Conservation (phyloP, 306 rosid species). For the Comarum palustre region DNA sequence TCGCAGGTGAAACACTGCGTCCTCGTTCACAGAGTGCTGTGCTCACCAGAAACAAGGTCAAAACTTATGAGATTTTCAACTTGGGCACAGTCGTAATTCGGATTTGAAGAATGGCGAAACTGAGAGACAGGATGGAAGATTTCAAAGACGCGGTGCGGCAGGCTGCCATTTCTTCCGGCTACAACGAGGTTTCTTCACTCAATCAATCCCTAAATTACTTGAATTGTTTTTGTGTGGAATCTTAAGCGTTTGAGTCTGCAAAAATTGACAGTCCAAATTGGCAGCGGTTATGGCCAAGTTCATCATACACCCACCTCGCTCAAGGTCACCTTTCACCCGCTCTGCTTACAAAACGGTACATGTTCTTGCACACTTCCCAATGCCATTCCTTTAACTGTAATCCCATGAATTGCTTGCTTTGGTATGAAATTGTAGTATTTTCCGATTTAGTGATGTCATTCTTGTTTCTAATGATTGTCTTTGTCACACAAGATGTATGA, state of each 20-base stretch:
- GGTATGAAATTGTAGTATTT: not conserved
- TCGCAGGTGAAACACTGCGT: too few species aligned
- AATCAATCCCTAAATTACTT: not conserved
- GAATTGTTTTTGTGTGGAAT: too few species aligned
- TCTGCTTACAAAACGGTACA: conserved; percentile 84
- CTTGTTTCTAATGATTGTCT: too few species aligned
- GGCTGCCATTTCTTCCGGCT: conserved; percentile 62
- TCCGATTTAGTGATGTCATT: not conserved
- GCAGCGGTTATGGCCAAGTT: conserved; percentile 85
- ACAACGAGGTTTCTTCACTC: conserved; percentile 58
- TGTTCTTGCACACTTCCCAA: not conserved
- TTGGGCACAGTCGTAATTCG: not conserved
- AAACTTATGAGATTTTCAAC: not conserved
- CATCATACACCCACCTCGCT: conserved; percentile 78
- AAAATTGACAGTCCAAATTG: conserved; percentile 59
- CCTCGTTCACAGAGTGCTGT: too few species aligned
- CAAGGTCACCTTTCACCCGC: conserved; percentile 64
- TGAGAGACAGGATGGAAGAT: conserved; percentile 83
- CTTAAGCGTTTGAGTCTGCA: not conserved
- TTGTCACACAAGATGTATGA: not conserved
- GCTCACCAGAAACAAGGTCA: not conserved
- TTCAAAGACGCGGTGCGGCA: conserved; percentile 87
- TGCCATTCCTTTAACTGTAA: too few species aligned
- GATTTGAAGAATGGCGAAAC: conserved; percentile 33
- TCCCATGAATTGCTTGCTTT: too few species aligned